Percentiles rank a stretch among this genome's conserved stretches.
These are phyloP conservation scores for Neopestalotiopsis clavispora DNA, from an alignment of 2,329 filamentous ascomycete genomes.

Conservation along the genomic window DNA sequence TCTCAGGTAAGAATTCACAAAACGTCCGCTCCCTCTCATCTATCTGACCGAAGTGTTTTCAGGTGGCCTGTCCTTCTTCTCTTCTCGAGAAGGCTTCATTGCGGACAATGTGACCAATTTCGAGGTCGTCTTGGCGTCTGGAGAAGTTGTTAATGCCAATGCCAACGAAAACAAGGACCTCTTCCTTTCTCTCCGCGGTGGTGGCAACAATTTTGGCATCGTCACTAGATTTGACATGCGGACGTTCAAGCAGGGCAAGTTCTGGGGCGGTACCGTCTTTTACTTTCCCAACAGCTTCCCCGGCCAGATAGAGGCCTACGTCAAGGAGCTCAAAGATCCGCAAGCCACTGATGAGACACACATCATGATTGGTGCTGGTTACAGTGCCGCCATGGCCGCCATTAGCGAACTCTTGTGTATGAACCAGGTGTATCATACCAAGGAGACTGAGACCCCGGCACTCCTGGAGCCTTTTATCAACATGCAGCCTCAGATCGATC, in stretches of 20 bases:
- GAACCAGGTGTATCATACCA: background rate
- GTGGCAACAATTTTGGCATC: slow-evolving; percentile 10
- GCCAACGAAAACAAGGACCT: background rate
- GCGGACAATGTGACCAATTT: slow-evolving; percentile 1
- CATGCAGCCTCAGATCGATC: slow-evolving; percentile 3
- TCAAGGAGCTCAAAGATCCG: slow-evolving; percentile 18
- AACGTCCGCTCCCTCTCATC: too few relatives aligned
- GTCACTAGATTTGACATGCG: slow-evolving; percentile 27
- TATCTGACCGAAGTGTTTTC: too few relatives aligned
- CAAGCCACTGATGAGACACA: slow-evolving; percentile 17
- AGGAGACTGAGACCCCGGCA: background rate
- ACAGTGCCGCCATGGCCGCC: slow-evolving; percentile 10
- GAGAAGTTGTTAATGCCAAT: background rate
- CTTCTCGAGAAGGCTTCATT: background rate
- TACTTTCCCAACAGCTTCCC: slow-evolving; percentile 24
- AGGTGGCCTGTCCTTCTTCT: background rate
- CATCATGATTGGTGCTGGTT: slow-evolving; percentile 23
- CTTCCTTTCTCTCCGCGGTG: background rate
- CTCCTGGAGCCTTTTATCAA: background rate
- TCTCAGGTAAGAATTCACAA: background rate
- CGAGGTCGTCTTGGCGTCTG: slow-evolving; percentile 1
- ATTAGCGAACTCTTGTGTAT: slow-evolving; percentile 8
- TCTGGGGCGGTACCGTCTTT: slow-evolving; percentile 38
- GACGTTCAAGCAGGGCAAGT: slow-evolving; percentile 21
- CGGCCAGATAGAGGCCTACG: slow-evolving; percentile 21